Percentiles rank a stretch among this genome's conserved stretches.
Conservation (phyloP, 164 flowering plant genomes). For the Macadamia integrifolia region DNA sequence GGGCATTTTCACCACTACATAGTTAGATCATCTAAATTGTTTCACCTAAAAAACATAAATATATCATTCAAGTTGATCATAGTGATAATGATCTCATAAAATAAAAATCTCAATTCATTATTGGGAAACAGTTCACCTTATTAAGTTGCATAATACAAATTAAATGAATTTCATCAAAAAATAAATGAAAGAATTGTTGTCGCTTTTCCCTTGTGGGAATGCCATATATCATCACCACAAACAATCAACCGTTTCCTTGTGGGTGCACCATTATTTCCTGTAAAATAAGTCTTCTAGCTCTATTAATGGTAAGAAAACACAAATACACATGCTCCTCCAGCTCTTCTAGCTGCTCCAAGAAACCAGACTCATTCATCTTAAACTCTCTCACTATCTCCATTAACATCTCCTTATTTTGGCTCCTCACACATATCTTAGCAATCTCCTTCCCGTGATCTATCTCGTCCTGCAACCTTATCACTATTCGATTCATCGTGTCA, state of each 20-base stretch:
- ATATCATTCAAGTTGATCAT: no score
- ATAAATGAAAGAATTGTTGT: no score
- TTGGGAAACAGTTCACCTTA: no score
- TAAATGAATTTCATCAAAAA: no score
- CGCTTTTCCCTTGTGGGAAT: no score
- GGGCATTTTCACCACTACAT: no score
- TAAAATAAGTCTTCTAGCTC: conserved; percentile 55
- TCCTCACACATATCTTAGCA: conserved; percentile 49
- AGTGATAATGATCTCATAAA: no score
- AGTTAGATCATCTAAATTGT: no score
- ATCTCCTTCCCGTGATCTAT: conserved; percentile 49
- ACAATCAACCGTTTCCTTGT: background rate
- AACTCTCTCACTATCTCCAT: conserved; percentile 64
- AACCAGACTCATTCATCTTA: conserved; percentile 29
- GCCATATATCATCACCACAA: no score
- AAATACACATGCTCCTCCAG: conserved; percentile 65
- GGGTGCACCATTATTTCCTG: conserved; percentile 29
- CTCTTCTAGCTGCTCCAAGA: conserved; percentile 67
- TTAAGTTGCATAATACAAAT: no score
- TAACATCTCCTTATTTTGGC: conserved; percentile 35
- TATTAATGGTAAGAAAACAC: conserved; percentile 66
- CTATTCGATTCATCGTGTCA: conserved; percentile 60
- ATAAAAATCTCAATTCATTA: no score
- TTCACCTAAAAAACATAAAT: no score
- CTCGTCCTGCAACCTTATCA: conserved; percentile 51